phyloP scores from a whole-genome alignment of 331 rosid genomes.

The Cucumis variabilis region DNA sequence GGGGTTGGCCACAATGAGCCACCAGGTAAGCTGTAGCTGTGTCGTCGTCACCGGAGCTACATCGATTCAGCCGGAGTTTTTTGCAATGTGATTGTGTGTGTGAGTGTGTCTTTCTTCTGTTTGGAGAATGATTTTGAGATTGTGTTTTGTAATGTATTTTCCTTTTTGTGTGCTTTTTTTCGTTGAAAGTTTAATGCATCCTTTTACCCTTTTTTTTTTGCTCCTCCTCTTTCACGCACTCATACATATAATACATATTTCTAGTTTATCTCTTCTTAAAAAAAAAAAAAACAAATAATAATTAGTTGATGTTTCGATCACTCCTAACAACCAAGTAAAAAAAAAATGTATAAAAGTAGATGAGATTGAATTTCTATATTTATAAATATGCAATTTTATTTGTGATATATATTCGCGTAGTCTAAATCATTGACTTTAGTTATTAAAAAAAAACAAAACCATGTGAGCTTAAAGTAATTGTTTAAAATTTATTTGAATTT shows the following conservation, averaged over 20 bases:
- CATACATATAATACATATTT: no score
- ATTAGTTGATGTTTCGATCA: no score
- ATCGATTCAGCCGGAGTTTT: not conserved
- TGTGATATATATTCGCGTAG: no score
- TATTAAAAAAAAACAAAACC: no score
- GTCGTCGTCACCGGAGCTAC: not conserved
- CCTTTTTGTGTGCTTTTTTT: not conserved
- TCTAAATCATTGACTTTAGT: no score
- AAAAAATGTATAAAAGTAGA: no score
- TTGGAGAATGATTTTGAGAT: not conserved
- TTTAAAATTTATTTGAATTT: no score
- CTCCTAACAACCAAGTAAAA: no score
- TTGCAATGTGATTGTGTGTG: not conserved
- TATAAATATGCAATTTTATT: no score
- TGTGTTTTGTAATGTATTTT: not conserved
- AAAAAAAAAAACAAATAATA: no score
- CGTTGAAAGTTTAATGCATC: not conserved
- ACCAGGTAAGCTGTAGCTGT: not conserved
- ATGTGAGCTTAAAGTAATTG: not conserved
- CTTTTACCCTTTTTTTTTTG: not conserved
- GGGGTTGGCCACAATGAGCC: slow-evolving; percentile 33
- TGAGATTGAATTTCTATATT: not conserved
- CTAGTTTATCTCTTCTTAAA: no score
- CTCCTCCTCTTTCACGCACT: not conserved
- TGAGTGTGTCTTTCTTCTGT: not conserved